A percentile compares a stretch with the other conserved stretches of the same genome.
phyloP scores from a whole-genome alignment of 1,284 basidiomycete genomes.

The Rhodotorula sp. region DNA sequence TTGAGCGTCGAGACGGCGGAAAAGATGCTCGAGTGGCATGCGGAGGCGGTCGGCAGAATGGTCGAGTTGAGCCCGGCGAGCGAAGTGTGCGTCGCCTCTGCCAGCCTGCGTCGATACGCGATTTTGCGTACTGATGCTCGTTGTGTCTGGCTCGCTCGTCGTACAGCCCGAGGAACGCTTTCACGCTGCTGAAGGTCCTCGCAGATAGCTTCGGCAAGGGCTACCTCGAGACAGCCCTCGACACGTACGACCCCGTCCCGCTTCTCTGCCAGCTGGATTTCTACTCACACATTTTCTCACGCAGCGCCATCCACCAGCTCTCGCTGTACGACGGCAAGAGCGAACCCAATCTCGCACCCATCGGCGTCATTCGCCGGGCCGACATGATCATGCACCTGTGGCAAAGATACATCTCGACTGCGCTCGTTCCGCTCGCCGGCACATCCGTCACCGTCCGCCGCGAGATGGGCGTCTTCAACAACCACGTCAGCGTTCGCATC shows the following conservation, averaged over 20 bases:
- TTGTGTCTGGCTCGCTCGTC: accelerated
- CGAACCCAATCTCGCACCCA: slow-evolving; percentile 74
- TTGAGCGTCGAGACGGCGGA: slow-evolving; percentile 74
- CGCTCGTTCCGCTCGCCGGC: slow-evolving; percentile 82
- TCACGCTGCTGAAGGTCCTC: slow-evolving; percentile 79
- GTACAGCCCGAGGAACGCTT: slow-evolving; percentile 80
- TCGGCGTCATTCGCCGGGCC: slow-evolving; percentile 69
- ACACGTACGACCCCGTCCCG: slow-evolving; percentile 65
- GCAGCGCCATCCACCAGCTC: slow-evolving; percentile 68
- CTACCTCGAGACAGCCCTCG: slow-evolving; percentile 87
- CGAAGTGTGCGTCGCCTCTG: slow-evolving; percentile 67
- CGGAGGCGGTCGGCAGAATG: slow-evolving; percentile 86
- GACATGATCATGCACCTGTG: slow-evolving; percentile 92
- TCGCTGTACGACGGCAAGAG: slow-evolving; percentile 69
- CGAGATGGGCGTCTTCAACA: slow-evolving; percentile 92
- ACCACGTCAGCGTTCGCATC: slow-evolving; percentile 79
- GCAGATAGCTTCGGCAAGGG: slow-evolving; percentile 80
- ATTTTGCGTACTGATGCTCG: not conserved
- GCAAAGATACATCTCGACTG: slow-evolving; percentile 94
- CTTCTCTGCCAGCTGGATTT: not conserved
- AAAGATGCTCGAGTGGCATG: slow-evolving; percentile 92
- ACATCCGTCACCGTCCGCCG: slow-evolving; percentile 81
- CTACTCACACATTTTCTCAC: not conserved
- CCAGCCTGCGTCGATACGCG: not conserved
- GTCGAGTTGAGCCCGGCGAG: slow-evolving; percentile 75